Percentiles rank a stretch among this genome's conserved stretches.
phyloP scores from a whole-genome alignment of 192 early-diverging fungal species.

The Backusella luteola region DNA sequence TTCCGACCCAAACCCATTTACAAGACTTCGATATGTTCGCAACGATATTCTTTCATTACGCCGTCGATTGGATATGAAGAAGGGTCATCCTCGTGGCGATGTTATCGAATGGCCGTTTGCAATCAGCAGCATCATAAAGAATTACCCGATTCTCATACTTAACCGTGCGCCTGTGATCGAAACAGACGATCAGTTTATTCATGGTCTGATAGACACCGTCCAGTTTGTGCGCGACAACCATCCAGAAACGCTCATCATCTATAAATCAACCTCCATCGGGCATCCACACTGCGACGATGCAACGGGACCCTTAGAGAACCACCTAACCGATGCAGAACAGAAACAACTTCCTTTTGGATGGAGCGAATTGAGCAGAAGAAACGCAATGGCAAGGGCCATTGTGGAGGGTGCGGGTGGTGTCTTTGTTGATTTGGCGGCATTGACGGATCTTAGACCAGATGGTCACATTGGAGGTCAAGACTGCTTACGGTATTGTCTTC shows the following conservation, averaged over 20 bases:
- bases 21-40: constrained; percentile 35
- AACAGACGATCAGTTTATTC: constrained; percentile 39
- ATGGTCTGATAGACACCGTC: constrained; percentile 30
- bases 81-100: constrained; percentile 34
- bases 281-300: constrained; percentile 45
- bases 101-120: constrained; percentile 46
- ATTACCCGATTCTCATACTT: constrained; percentile 45
- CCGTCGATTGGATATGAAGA: neutral
- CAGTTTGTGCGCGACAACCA: constrained; percentile 27
- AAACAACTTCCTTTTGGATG: constrained; percentile 34
- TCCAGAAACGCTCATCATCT: constrained; percentile 45
- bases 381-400: constrained; percentile 46
- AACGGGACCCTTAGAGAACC: constrained; percentile 30
- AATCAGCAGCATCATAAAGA: constrained; percentile 19
- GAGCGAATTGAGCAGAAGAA: constrained; percentile 44
- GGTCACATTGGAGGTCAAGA: constrained; percentile 55
- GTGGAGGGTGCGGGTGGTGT: constrained; percentile 50
- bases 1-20: constrained; percentile 24
- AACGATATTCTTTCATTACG: constrained; percentile 46
- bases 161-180: constrained; percentile 41
- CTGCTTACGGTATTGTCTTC: constrained; percentile 54
- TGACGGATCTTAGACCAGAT: constrained; percentile 43
- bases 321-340: constrained; percentile 32
- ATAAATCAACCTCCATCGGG: constrained; percentile 43
- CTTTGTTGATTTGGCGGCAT: constrained; percentile 45